Evolutionary conservation across 306 rosid genomes (phyloP), one percentile per base, ranked within the genome.

Genomic region (Pyrus bretschneideri): DNA sequence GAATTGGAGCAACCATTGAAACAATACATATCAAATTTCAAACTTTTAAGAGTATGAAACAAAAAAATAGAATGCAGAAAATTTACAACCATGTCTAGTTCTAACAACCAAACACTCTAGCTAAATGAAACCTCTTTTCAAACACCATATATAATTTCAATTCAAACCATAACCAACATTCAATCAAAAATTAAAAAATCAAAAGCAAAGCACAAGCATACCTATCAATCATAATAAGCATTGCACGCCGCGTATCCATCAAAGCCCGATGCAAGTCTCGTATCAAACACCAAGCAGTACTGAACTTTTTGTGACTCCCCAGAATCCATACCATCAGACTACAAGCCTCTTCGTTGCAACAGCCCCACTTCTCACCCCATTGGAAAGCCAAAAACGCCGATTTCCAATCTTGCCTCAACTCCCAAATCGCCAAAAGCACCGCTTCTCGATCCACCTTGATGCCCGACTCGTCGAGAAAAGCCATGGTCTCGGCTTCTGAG

Each of bases 181-280:
- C 14, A 55, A 31, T 57, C 22, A 55, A 74, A 13, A 30, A 44
- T 14, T 11, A 61, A 51, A 59, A 62, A 9, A 38, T 31, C 1
- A 2, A n/a, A 78, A 64, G 11, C 66, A 35, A 51, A 49, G 25
- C 63, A 25, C 3, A 81, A 66, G 35, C 60, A 78, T 27, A 95
- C 96, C 97, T 89, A 70, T 95, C 98, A 84, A 95, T 89, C 93
- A 95, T 92, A 33, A 83, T 78, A 74, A 90, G 88, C 97, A 92
- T 86, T 25, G 96, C 93, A 42, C 79, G 83, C 52, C 88, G 82
- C 1, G 96, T 84, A 78, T 87, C 81, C 75, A 90, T 64, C 55
- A 86, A 83, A 76, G 89, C 86, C 13, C 81, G 79, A 71, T 85
- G 93, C 87, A 95, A 82, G 59, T 95, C 96, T 17, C 87, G 83